Conservation (phyloP, 176 grass and related monocot species). For the Oropetium thomaeum region DNA sequence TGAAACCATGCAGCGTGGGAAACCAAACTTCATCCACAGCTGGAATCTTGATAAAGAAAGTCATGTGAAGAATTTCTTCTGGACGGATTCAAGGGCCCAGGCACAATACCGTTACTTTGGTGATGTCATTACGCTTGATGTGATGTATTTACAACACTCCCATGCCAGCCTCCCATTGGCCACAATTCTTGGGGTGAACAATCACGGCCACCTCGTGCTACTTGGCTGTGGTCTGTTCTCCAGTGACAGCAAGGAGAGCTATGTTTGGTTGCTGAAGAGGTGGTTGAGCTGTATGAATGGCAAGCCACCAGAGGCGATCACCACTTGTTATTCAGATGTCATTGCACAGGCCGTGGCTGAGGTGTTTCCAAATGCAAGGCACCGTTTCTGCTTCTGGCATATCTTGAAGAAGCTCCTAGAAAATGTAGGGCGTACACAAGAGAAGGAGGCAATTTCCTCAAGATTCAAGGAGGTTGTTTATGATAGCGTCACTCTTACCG, state of each 20-base stretch:
- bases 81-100: conserved; percentile 75
- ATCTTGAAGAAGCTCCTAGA: conserved; percentile 79
- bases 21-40: conserved; percentile 70
- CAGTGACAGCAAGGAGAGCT: conserved; percentile 57
- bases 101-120: conserved; percentile 60
- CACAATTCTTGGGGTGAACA: conserved; percentile 75
- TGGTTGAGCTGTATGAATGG: conserved; percentile 75
- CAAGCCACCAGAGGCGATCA: conserved; percentile 74
- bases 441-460: conserved; percentile 63
- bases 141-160: conserved; percentile 65
- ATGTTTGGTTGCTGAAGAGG: conserved; percentile 73
- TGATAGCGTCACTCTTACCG: conserved; percentile 63
- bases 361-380: conserved; percentile 61
- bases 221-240: conserved; percentile 68
- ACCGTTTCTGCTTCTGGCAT: conserved; percentile 80
- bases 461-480: conserved; percentile 87
- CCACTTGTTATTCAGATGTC: conserved; percentile 52
- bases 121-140: conserved; percentile 64
- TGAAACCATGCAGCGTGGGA: conserved; percentile 60
- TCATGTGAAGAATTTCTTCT: conserved; percentile 65
- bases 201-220: conserved; percentile 79
- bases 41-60: conserved; percentile 82
- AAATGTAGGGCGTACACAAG: conserved; percentile 52
- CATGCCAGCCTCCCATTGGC: conserved; percentile 46
- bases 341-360: conserved; percentile 54